These are phyloP conservation scores for Phlyctochytrium arcticum DNA, from an alignment of 192 early-diverging fungal species.

Conservation along the genomic window DNA sequence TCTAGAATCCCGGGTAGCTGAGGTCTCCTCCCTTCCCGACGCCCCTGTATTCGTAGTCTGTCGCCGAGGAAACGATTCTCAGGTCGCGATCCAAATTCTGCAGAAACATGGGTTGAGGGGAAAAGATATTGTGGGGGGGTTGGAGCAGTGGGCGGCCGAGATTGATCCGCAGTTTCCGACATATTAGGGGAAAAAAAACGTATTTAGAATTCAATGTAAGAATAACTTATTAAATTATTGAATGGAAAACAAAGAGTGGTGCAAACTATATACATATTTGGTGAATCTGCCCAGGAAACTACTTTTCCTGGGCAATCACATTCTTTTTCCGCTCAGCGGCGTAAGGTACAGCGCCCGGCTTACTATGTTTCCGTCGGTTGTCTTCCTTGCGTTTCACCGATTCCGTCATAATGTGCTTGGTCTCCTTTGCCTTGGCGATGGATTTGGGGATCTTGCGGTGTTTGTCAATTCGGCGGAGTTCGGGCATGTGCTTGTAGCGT, in stretches of 20 bases:
- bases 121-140: slow-evolving; percentile 80
- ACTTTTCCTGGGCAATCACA: slow-evolving; percentile 44
- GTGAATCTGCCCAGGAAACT: too few relatives aligned
- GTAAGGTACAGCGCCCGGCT: slow-evolving; percentile 46
- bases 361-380: slow-evolving; percentile 83
- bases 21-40: slow-evolving; percentile 19
- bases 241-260: too few relatives aligned
- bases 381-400: slow-evolving; percentile 85
- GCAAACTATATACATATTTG: too few relatives aligned
- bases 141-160: slow-evolving; percentile 66
- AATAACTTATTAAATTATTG: too few relatives aligned
- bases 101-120: slow-evolving; percentile 54
- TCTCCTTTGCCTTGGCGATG: slow-evolving; percentile 75
- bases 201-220: too few relatives aligned
- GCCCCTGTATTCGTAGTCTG: slow-evolving; percentile 76
- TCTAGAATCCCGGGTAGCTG: slow-evolving; percentile 38
- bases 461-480: slow-evolving; percentile 77
- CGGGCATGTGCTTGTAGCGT: slow-evolving; percentile 85
- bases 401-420: slow-evolving; percentile 77
- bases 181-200: slow-evolving; percentile 56
- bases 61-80: slow-evolving; percentile 85
- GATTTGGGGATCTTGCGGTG: slow-evolving; percentile 83
- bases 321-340: slow-evolving; percentile 51
- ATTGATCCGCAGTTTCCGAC: slow-evolving; percentile 81
- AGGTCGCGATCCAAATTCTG: slow-evolving; percentile 76